A percentile compares a stretch with the other conserved stretches of the same genome.
These are phyloP conservation scores for Pythium biforme DNA, from an alignment of 352 stramenopile species.

Conservation along the genomic window DNA sequence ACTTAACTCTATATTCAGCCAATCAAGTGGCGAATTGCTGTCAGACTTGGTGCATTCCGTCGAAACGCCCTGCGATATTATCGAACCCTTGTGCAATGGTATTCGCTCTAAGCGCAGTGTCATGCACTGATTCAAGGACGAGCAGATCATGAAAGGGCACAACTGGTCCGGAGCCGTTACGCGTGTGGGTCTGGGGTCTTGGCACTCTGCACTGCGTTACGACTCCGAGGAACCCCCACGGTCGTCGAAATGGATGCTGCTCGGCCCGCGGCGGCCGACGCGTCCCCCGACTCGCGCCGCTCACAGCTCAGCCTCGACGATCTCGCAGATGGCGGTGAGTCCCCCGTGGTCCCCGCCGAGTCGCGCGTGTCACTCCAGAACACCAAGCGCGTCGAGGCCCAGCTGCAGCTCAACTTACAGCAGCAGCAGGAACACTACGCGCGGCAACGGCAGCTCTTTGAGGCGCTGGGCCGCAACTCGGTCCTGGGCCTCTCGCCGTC, in stretches of 20 bases:
- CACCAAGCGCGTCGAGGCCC: constrained; percentile 43
- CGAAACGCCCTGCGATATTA: too few species aligned
- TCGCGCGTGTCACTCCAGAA: constrained; percentile 11
- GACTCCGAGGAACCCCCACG: neutral
- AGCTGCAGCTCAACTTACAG: constrained; percentile 51
- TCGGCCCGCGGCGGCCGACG: neutral
- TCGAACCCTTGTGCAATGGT: too few species aligned
- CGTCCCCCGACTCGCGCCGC: constrained; percentile 17
- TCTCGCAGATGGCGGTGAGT: constrained; percentile 30
- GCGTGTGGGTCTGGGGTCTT: too few species aligned
- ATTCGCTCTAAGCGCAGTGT: too few species aligned
- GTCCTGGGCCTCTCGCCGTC: constrained; percentile 20
- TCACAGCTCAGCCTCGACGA: constrained; percentile 49
- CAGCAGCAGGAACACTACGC: constrained; percentile 65
- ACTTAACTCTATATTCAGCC: neutral
- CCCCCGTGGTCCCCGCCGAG: neutral
- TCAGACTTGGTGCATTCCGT: neutral
- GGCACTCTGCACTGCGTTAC: too few species aligned
- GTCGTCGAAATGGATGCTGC: neutral
- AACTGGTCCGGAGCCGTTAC: too few species aligned
- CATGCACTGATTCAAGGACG: constrained; percentile 4
- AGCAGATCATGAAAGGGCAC: neutral
- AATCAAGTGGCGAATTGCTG: too few species aligned
- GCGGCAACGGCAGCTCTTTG: constrained; percentile 55
- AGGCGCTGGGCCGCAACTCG: constrained; percentile 40